A percentile compares a stretch with the other conserved stretches of the same genome.
Evolutionary conservation across 2,329 filamentous ascomycete species (phyloP).

Genomic region (Phialophora verrucosa): DNA sequence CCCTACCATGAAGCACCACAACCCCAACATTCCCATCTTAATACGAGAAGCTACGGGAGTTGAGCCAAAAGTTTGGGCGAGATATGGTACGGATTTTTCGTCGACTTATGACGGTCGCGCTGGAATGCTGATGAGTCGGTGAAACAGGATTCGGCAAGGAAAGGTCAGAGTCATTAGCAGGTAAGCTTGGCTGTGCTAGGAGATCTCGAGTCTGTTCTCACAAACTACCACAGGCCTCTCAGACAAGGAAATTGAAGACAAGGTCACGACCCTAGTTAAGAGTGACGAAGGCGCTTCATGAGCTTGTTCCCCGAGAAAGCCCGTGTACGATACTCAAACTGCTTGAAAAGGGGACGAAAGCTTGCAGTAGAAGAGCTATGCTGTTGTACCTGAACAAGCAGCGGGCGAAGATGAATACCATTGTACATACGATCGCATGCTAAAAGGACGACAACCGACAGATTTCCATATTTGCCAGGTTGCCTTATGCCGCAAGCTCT

Average conservation of each 20-base stretch:
- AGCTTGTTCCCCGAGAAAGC: neutral
- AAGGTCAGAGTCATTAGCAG: conserved; percentile 66
- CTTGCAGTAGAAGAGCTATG: neutral
- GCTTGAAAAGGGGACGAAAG: neutral
- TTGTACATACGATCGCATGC: conserved; percentile 34
- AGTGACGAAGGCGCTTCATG: conserved; percentile 41
- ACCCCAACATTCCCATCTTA: conserved; percentile 90
- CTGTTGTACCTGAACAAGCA: neutral
- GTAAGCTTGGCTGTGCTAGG: conserved; percentile 47
- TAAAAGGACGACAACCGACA: neutral
- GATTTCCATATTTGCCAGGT: neutral
- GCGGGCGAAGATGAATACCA: conserved; percentile 17
- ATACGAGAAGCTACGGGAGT: conserved; percentile 89
- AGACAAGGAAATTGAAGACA: conserved; percentile 73
- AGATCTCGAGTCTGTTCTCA: neutral
- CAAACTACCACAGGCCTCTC: conserved; percentile 60
- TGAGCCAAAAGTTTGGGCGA: conserved; percentile 82
- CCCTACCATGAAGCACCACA: conserved; percentile 99
- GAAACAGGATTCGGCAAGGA: conserved; percentile 69
- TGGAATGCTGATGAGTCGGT: conserved; percentile 32
- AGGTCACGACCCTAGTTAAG: conserved; percentile 68
- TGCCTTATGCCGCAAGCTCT: conserved; percentile 26
- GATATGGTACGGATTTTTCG: conserved; percentile 73
- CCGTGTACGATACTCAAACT: neutral
- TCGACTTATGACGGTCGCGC: neutral